Conservation (phyloP, 495 filamentous ascomycete species). For the Penicillium atrosanguineum region DNA sequence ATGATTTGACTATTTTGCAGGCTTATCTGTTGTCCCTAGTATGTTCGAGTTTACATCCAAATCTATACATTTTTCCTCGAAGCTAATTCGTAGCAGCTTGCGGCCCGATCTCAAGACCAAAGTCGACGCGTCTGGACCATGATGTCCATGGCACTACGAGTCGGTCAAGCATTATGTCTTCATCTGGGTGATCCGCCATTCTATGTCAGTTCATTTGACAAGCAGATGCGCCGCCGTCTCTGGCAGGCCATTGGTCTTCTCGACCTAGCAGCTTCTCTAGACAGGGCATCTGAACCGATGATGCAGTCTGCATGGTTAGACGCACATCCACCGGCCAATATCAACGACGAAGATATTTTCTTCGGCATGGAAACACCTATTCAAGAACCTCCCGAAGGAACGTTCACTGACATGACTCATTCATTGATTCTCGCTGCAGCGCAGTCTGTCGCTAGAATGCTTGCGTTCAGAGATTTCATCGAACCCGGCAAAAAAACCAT, state of each 20-base stretch:
- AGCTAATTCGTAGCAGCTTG: slow-evolving; percentile 33
- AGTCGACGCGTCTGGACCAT: slow-evolving; percentile 53
- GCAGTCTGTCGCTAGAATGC: slow-evolving; percentile 22
- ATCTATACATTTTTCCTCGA: background rate
- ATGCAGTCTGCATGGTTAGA: slow-evolving; percentile 33
- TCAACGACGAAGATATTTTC: slow-evolving; percentile 35
- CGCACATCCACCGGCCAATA: slow-evolving; percentile 26
- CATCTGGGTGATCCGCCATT: slow-evolving; percentile 46
- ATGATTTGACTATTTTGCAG: slow-evolving; percentile 56
- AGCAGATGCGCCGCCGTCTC: slow-evolving; percentile 35
- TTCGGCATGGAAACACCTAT: slow-evolving; percentile 24
- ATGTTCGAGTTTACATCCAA: slow-evolving; percentile 1
- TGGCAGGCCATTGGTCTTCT: slow-evolving; percentile 38
- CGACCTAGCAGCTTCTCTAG: slow-evolving; percentile 33
- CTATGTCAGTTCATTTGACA: slow-evolving; percentile 29
- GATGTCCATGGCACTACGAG: slow-evolving; percentile 63
- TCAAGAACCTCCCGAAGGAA: slow-evolving; percentile 16
- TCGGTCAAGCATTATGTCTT: slow-evolving; percentile 65
- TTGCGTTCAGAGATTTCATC: slow-evolving; percentile 31
- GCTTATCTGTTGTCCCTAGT: slow-evolving; percentile 56
- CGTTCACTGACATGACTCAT: slow-evolving; percentile 36
- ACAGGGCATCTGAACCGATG: slow-evolving; percentile 40
- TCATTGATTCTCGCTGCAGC: slow-evolving; percentile 25
- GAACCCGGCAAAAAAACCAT: slow-evolving; percentile 24
- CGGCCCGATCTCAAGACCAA: slow-evolving; percentile 40